Evolutionary conservation across 768 basidiomycete species (phyloP).

Genomic region (Asterophora lycoperdoides): DNA sequence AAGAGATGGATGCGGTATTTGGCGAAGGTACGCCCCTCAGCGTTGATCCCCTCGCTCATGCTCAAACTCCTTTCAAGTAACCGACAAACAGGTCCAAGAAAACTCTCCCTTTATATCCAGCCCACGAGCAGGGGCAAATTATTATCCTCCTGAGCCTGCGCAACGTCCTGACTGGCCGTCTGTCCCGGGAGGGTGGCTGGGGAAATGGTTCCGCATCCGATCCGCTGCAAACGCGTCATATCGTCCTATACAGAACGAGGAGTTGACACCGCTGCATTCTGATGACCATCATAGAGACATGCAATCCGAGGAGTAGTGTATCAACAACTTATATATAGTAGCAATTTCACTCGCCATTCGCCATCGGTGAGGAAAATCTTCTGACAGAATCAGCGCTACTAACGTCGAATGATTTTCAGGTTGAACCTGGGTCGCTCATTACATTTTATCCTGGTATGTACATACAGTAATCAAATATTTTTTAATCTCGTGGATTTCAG

Average conservation of each 20-base stretch:
- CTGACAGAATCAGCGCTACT: no score
- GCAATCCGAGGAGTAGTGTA: no score
- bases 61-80: background rate
- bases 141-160: slow-evolving; percentile 13
- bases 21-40: slow-evolving; percentile 69
- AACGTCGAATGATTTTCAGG: no score
- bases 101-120: slow-evolving; percentile 4
- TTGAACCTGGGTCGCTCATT: no score
- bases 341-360: no score
- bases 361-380: no score
- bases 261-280: slow-evolving; percentile 11
- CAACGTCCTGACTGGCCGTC: background rate
- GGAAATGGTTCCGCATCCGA: slow-evolving; percentile 9
- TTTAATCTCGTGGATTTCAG: no score
- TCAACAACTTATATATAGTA: no score
- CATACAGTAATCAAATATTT: no score
- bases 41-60: background rate
- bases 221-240: slow-evolving; percentile 5
- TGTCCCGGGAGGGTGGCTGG: slow-evolving; percentile 7
- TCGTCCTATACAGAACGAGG: slow-evolving; percentile 13
- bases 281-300: slow-evolving; percentile 6
- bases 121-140: background rate
- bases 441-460: no score
- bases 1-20: slow-evolving; percentile 89
- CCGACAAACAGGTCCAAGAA: background rate